A percentile compares a stretch with the other conserved stretches of the same genome.
Conservation (phyloP, 345 rosid species). For the Dovyalis caffra region DNA sequence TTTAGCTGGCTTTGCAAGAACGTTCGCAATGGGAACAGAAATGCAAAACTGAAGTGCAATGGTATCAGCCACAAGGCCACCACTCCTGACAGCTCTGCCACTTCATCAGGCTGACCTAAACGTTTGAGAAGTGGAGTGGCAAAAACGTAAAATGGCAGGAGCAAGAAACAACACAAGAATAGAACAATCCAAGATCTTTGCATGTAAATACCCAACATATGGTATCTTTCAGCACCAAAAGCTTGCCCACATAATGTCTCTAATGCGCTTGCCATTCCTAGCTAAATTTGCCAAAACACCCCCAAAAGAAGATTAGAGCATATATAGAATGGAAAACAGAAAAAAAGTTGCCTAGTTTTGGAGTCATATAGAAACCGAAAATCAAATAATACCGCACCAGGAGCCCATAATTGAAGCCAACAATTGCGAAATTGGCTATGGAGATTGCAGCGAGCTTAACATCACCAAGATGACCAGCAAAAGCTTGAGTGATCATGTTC, state of each 20-base stretch:
- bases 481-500: slow-evolving; percentile 78
- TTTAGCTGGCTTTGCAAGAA: slow-evolving; percentile 76
- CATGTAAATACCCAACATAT: slow-evolving; percentile 30
- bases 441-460: slow-evolving; percentile 84
- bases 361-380: too few relatives aligned
- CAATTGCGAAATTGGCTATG: slow-evolving; percentile 52
- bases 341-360: background rate
- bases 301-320: background rate
- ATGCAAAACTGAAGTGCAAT: slow-evolving; percentile 70
- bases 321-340: background rate
- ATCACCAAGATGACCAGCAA: slow-evolving; percentile 87
- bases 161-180: slow-evolving; percentile 20
- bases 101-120: slow-evolving; percentile 64
- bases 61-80: slow-evolving; percentile 60
- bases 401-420: slow-evolving; percentile 74
- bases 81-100: slow-evolving; percentile 56
- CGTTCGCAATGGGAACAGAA: slow-evolving; percentile 66
- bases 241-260: too few relatives aligned
- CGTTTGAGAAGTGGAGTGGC: slow-evolving; percentile 18
- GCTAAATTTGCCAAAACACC: background rate
- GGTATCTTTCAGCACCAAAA: slow-evolving; percentile 25
- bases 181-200: slow-evolving; percentile 32
- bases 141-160: slow-evolving; percentile 20
- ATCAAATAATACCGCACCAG: slow-evolving; percentile 38
- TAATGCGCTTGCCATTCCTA: slow-evolving; percentile 29